Evolutionary conservation across 108 stramenopile genomes (phyloP).

Genomic region (Pseudonitzschia pungens): DNA sequence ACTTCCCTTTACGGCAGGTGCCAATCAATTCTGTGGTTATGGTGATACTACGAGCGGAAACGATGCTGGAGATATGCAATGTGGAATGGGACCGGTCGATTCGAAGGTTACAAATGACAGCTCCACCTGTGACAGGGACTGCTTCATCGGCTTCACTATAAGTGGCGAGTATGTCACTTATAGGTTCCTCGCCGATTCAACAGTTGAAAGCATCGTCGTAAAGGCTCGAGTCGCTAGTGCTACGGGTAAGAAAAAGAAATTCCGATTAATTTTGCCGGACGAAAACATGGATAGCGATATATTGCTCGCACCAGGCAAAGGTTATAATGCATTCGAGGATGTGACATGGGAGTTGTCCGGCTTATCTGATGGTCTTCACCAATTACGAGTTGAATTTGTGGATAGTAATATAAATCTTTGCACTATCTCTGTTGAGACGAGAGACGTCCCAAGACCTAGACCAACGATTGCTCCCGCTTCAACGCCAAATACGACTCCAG

Average conservation of each 20-base stretch:
- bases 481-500: neutral
- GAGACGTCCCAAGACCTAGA: neutral
- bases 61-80: neutral
- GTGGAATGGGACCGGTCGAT: conserved; percentile 11
- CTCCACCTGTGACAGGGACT: neutral
- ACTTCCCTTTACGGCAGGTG: conserved; percentile 1
- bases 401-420: conserved; percentile 6
- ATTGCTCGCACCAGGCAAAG: neutral
- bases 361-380: conserved; percentile 7
- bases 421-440: neutral
- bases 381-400: neutral
- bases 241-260: neutral
- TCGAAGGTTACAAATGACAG: neutral
- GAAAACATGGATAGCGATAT: conserved; percentile 5
- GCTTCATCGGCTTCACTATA: neutral
- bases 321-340: conserved; percentile 3
- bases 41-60: neutral
- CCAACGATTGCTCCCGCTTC: conserved; percentile 2
- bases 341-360: conserved; percentile 8
- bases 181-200: neutral
- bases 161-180: conserved; percentile 1
- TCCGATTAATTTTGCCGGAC: neutral
- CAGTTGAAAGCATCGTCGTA: neutral
- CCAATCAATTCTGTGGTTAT: conserved; percentile 4
- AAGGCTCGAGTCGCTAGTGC: neutral